Evolutionary conservation across 139 green algal genomes (phyloP), one percentile per base, ranked within the genome.

Genomic region (Coelastrella sp.): DNA sequence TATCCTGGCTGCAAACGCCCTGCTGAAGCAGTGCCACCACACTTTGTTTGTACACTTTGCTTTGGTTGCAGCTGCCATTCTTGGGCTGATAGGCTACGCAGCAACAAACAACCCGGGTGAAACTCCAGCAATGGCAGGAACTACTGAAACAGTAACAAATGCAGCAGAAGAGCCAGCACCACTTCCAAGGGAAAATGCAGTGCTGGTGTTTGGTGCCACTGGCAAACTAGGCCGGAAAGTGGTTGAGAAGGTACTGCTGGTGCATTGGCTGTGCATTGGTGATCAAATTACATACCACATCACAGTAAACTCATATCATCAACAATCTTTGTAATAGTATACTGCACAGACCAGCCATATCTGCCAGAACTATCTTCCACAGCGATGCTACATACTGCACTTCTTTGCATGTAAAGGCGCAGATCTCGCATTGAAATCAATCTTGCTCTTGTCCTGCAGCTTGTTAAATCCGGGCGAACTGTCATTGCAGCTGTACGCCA

Each of bases 201-300:
- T 98, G 43, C 84, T 98, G 7, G 95, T 98, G 17, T 91, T 98
- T 68, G 95, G 95, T 9, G 89, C 92, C 4, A 93, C 88, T 5
- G 95, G 95, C 37, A 90, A 92, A 15, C 69, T 93, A 45, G 95
- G 95, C 1, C 81, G 89, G 13, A 51, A 82, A 15, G 68, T 98
- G 3, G 91, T 98, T 2, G 35, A 90, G 27, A 41, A 91, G 88
- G 91, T 97, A 67, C 1, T 9, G 0, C 11, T 23, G 11, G 15
- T 57, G 0, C 45, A 57, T 9, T 13, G 11, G 45, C 15, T 13
- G 45, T 23, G 15, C n/a, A n/a, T n/a, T n/a, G n/a, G n/a, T n/a
- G n/a, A n/a, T n/a, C n/a, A n/a, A n/a, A n/a, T n/a, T n/a, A n/a
- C n/a, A n/a, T n/a, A n/a, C n/a, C n/a, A n/a, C n/a, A n/a, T n/a